Evolutionary conservation across 306 rosid species (phyloP).

Genomic region (Parietaria judaica): DNA sequence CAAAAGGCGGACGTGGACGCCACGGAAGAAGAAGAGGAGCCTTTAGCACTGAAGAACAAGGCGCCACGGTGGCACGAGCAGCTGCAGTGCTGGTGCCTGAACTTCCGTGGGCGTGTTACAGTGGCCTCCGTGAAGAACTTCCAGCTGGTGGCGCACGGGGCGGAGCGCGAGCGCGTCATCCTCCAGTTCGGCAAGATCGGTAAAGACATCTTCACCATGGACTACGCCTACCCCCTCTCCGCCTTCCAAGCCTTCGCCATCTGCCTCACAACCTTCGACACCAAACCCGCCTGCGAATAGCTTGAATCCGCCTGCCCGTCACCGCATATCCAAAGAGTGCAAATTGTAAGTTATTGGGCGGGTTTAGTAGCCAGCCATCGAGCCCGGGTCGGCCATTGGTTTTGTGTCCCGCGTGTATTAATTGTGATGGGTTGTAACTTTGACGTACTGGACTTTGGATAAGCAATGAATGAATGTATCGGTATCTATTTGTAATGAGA

Average conservation of each 20-base stretch:
- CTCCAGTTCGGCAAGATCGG: constrained; percentile 88
- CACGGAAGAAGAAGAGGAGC: constrained; percentile 45
- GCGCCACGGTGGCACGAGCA: constrained; percentile 96
- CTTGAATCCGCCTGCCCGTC: too few species aligned
- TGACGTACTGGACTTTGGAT: too few species aligned
- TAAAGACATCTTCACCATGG: constrained; percentile 83
- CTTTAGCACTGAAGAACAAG: constrained; percentile 76
- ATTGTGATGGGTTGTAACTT: too few species aligned
- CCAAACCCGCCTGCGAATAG: constrained; percentile 82
- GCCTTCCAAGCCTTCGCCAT: constrained; percentile 83
- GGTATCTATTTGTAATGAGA: too few species aligned
- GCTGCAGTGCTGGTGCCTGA: constrained; percentile 86
- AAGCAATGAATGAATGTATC: too few species aligned
- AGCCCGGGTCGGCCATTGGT: too few species aligned
- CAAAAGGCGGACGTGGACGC: constrained; percentile 34
- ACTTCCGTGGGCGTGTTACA: constrained; percentile 78
- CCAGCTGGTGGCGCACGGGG: constrained; percentile 63
- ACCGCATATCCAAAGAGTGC: too few species aligned
- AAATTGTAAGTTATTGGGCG: too few species aligned
- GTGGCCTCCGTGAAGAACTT: constrained; percentile 91
- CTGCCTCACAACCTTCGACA: constrained; percentile 89
- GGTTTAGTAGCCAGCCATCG: too few species aligned
- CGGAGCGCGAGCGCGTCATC: constrained; percentile 69
- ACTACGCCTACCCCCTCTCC: constrained; percentile 82
- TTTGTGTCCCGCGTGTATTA: too few species aligned